Evolutionary conservation across 371 early-diverging fungal species (phyloP), one percentile per base, ranked within the genome.

Genomic region (Mortierella sp.): DNA sequence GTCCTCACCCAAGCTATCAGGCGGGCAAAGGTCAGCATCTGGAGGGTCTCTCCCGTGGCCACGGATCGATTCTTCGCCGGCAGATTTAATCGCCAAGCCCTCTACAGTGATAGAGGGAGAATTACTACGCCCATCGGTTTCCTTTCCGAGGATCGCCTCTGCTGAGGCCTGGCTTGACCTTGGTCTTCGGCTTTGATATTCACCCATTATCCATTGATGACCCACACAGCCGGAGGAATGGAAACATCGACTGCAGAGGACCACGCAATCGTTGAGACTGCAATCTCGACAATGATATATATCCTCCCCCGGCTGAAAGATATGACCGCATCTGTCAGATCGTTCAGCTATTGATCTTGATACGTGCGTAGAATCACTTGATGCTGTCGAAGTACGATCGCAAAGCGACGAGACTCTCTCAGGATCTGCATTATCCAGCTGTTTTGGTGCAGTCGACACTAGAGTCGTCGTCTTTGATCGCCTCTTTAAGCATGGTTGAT

Each of bases 231-330:
- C 53, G 1, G 76, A 75, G 2, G 31, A 47, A 44, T 64, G 70
- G 49, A 75, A 75, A 30, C 76, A 75, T 11, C 76, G 48, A 17
- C 76, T 64, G 50, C 76, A 75, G 9, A 75, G 53, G 2, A 61
- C 58, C 9, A 60, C 69, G n/a, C 34, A 48, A 1, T 69, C 61
- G 27, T 75, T 54, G 21, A 57, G 30, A 30, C 76, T 75, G 41
- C 76, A 75, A 24, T 75, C 76, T n/a, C 49, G 51, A 15, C 76
- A 75, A 37, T 75, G 76, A 26, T 75, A 75, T 0, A 75, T 50
- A 43, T 75, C 76, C 31, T 75, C 76, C 3, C 70, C 76, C 1
- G 57, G 57, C 32, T 52, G 46, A 39, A 75, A 75, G 12, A 75
- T 28, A 46, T 69, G 65, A 17, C 54, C 54, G 47, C 76, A 75